Evolutionary conservation across 257 asterid species (phyloP).

Genomic region (Henckelia pumila): DNA sequence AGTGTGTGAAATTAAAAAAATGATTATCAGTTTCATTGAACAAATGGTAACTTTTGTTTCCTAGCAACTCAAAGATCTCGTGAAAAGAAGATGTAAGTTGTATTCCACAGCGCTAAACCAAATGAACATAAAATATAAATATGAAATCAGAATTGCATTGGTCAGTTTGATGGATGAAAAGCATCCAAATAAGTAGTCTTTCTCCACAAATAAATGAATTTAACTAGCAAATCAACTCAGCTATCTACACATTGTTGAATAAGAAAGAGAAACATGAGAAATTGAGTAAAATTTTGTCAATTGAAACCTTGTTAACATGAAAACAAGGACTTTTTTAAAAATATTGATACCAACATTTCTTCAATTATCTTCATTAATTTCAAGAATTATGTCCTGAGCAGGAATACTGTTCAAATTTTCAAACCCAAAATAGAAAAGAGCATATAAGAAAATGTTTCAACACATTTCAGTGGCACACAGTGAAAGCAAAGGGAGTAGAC

Average conservation of each 20-base stretch:
- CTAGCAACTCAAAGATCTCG: not conserved
- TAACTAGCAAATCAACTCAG: not conserved
- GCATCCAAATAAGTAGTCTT: not conserved
- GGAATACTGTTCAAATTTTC: slow-evolving; percentile 2
- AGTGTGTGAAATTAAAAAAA: slow-evolving; percentile 16
- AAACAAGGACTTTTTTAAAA: too few species aligned
- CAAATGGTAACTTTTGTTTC: not conserved
- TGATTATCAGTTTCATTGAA: too few species aligned
- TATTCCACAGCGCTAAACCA: too few species aligned
- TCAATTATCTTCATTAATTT: slow-evolving; percentile 1
- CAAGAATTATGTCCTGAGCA: slow-evolving; percentile 14
- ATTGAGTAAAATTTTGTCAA: not conserved
- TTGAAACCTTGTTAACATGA: too few species aligned
- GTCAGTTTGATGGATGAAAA: not conserved
- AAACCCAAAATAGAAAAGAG: not conserved
- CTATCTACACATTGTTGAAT: not conserved
- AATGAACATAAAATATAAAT: not conserved
- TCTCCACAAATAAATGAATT: not conserved
- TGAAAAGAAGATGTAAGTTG: not conserved
- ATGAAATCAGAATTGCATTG: not conserved
- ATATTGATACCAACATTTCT: slow-evolving; percentile 21
- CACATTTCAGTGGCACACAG: slow-evolving; percentile 7
- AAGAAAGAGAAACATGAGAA: not conserved
- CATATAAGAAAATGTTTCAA: slow-evolving; percentile 1
- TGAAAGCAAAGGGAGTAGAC: slow-evolving; percentile 21